Evolutionary conservation across 129 eudicot genomes (phyloP).

Genomic region (Flaveria sonorensis): DNA sequence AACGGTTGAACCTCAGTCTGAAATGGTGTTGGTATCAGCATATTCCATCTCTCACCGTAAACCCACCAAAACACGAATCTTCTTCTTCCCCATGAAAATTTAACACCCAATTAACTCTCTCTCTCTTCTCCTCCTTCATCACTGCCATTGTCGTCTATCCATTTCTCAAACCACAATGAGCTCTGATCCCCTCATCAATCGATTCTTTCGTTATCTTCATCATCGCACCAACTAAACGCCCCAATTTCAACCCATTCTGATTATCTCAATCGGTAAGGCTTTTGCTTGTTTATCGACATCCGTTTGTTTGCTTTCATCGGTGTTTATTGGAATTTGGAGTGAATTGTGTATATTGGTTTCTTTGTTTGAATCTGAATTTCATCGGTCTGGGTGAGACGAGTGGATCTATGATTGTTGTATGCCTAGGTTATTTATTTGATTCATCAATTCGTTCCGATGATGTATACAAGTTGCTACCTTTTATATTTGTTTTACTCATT

Average conservation of each 20-base stretch:
- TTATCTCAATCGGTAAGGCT: constrained; percentile 31
- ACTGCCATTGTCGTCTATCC: constrained; percentile 20
- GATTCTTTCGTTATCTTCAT: constrained; percentile 30
- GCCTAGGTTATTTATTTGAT: not conserved
- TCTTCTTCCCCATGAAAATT: constrained; percentile 35
- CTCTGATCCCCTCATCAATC: constrained; percentile 26
- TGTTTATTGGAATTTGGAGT: constrained; percentile 4
- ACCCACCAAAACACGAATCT: constrained; percentile 44
- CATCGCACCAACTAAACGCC: constrained; percentile 28
- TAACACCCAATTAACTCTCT: constrained; percentile 32
- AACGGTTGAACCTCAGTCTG: constrained; percentile 20
- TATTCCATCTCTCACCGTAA: constrained; percentile 45
- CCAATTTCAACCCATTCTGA: constrained; percentile 22
- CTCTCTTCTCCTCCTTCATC: constrained; percentile 12
- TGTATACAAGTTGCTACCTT: constrained; percentile 7
- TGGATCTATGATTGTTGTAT: constrained; percentile 13
- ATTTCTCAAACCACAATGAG: constrained; percentile 25
- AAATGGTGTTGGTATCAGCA: constrained; percentile 36
- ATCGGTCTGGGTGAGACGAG: constrained; percentile 5
- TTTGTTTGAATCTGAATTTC: constrained; percentile 15
- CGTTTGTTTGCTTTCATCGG: not conserved
- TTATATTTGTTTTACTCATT: not conserved
- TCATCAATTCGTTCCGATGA: not conserved
- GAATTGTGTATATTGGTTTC: not conserved
- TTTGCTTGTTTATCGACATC: not conserved